Evolutionary conservation across 2,329 filamentous ascomycete species (phyloP), one percentile per base, ranked within the genome.

Genomic region (Aspergillus cejpii): DNA sequence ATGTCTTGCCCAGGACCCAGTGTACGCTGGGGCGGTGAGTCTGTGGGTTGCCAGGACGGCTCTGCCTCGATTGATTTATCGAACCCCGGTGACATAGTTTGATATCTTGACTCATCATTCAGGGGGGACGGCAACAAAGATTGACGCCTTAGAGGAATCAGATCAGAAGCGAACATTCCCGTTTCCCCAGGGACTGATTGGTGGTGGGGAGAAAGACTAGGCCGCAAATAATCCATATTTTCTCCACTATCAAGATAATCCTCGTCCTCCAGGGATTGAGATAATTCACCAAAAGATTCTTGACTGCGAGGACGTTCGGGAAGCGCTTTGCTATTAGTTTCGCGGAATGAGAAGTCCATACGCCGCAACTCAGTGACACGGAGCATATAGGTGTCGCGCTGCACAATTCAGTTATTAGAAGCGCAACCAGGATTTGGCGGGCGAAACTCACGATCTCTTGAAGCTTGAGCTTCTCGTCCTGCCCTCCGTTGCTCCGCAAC

Each of bases 371-470:
- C 92, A 38, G 84, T 83, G 55, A 97, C 94, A 44, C 92, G 84
- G 46, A 84, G 87, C 41, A 84, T 88, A 65, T 98, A 98, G 1
- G 91, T 96, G 53, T 84, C 81, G 59, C 87, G 83, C 87, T 94
- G 49, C 20, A 36, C 15, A 23, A 41, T 21, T 56, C 54, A 54
- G 50, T 37, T 23, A 23, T 37, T 37, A 29, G 14, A n/a, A 27
- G 15, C 6, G 20, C 26, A 11, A 38, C 20, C 44, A 36, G 40
- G 37, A 29, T 43, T 26, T 8, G 52, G 58, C 12, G 48, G 15
- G 43, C 37, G 7, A 29, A 20, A 79, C 85, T 78, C 74, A 94
- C 87, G 72, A 98, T 97, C 40, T 88, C 86, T 61, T 96, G 88
- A 19, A 98, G 74, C 66, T 97, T 97, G 34, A 64, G 51, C 54